Percentiles rank a stretch among this genome's conserved stretches.
Conservation (phyloP, 352 stramenopile species). For the Bremia lactucae region DNA sequence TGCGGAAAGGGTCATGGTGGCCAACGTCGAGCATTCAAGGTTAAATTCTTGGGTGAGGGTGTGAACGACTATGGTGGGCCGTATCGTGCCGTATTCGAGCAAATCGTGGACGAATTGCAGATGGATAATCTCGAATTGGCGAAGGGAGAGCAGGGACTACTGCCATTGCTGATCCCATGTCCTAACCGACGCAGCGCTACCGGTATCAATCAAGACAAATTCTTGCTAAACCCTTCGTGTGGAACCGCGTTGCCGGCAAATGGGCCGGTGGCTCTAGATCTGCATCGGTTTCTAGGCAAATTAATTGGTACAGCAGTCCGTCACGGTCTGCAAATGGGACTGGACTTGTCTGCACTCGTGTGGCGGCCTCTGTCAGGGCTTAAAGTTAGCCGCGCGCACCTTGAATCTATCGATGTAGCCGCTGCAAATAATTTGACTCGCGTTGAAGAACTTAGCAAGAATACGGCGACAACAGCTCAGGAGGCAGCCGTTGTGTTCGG, state of each 20-base stretch:
- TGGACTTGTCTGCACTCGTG: slow-evolving; percentile 82
- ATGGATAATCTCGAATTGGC: slow-evolving; percentile 83
- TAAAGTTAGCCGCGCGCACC: slow-evolving; percentile 56
- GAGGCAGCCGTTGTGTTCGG: slow-evolving; percentile 46
- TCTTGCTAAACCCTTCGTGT: slow-evolving; percentile 81
- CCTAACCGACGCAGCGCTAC: slow-evolving; percentile 79
- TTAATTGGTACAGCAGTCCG: slow-evolving; percentile 92
- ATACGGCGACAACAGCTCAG: slow-evolving; percentile 13
- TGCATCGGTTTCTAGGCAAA: slow-evolving; percentile 93
- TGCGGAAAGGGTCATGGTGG: slow-evolving; percentile 95
- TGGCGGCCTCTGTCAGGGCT: slow-evolving; percentile 80
- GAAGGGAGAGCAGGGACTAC: slow-evolving; percentile 76
- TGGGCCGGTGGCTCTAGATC: slow-evolving; percentile 86
- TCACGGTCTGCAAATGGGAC: slow-evolving; percentile 91
- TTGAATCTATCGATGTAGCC: slow-evolving; percentile 76
- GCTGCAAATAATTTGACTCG: slow-evolving; percentile 52
- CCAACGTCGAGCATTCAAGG: slow-evolving; percentile 97
- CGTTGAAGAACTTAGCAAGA: slow-evolving; percentile 42
- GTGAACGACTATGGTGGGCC: slow-evolving; percentile 98
- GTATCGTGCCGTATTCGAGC: slow-evolving; percentile 96
- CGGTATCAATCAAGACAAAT: slow-evolving; percentile 89
- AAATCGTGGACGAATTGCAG: slow-evolving; percentile 92
- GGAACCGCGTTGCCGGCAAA: slow-evolving; percentile 72
- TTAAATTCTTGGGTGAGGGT: slow-evolving; percentile 98
- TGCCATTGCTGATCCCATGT: slow-evolving; percentile 84